Evolutionary conservation across 129 eudicot genomes (phyloP), one percentile per base, ranked within the genome.

Genomic region (Centaurea solstitialis): DNA sequence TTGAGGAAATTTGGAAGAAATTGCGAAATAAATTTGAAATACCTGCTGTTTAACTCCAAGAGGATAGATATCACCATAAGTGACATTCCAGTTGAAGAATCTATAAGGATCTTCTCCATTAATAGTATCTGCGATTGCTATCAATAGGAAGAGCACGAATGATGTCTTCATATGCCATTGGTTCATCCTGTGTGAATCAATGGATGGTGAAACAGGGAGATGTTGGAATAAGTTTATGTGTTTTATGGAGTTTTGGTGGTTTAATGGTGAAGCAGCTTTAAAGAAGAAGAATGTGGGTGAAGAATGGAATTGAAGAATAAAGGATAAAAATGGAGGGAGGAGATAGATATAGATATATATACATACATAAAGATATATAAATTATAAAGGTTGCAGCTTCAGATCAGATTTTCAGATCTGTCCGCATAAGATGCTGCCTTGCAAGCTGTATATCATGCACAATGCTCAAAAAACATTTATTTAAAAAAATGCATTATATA

Each of bases 1-100:
- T 4, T 37, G 0, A 17, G 18, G 70, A 13, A 20, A 76, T 26
- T 2, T 68, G n/a, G 38, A 69, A 68, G 12, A 18, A 83, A 43
- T 28, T 24, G 35, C 3, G 50, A 22, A 33, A 1, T 43, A 40
- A 74, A 39, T 26, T 21, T 7, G 57, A n/a, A 21, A 21, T 64
- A 86, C 94, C 92, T 86, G 90, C 59, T 90, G 94, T 67, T 86
- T 88, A 35, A 88, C 89, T 62, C 94, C 94, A 67, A 90, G 92
- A 40, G 94, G 94, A 61, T 86, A 88, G 28, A 90, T 90, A 41
- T 90, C 94, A 80, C 94, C 94, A 77, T 86, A 90, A 76, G 94
- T 86, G n/a, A 90, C 85, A 80, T 90, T 90, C 94, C 94, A 90
- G 18, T 76, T 80, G 40, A 86, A 90, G 65, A 86, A 90, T 20